Percentiles rank a stretch among this genome's conserved stretches.
phyloP scores from a whole-genome alignment of 75 land plant genomes.

The Selaginella tamariscina region DNA sequence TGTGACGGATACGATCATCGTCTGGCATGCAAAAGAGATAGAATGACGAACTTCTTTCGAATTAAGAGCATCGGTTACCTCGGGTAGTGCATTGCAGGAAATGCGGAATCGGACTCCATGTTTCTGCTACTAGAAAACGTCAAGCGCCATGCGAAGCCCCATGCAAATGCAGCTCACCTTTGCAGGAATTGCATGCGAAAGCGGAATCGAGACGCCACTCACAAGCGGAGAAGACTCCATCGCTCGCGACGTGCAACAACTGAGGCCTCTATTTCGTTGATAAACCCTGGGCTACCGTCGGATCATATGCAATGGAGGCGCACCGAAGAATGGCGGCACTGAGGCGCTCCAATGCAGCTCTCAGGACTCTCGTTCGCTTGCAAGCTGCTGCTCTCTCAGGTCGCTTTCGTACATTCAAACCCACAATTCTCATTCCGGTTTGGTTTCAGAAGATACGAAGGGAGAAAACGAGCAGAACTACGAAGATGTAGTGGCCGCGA shows the following conservation, averaged over 20 bases:
- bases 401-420: background rate
- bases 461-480: too few relatives aligned
- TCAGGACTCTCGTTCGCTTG: background rate
- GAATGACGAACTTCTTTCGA: background rate
- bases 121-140: background rate
- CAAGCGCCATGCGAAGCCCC: background rate
- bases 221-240: background rate
- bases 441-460: too few relatives aligned
- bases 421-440: background rate
- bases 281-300: background rate
- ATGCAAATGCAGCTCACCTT: background rate
- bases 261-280: background rate
- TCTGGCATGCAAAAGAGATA: background rate
- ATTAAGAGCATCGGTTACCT: background rate
- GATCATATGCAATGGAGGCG: background rate
- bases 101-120: background rate
- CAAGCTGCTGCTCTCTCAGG: background rate
- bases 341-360: background rate
- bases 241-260: too few relatives aligned
- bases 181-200: background rate
- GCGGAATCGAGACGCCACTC: background rate
- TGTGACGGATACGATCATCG: constrained; percentile 62
- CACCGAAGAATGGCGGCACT: background rate
- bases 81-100: background rate
- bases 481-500: too few relatives aligned